phyloP scores from a whole-genome alignment of 225 moss, liverwort and hornwort species.

The Pseudisothecium myosuroides region DNA sequence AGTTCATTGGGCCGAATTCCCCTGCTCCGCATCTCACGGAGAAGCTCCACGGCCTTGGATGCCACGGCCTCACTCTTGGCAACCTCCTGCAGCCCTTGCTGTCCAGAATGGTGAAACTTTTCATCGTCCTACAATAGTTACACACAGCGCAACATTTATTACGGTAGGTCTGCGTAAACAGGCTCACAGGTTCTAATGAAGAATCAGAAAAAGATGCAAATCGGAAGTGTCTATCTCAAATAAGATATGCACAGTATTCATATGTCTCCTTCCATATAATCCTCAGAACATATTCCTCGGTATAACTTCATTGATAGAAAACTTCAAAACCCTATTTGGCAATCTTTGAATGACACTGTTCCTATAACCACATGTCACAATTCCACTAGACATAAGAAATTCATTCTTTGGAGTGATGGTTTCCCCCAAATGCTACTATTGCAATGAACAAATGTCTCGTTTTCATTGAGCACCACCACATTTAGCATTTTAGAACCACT shows the following conservation, averaged over 20 bases:
- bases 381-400: neutral
- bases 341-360: neutral
- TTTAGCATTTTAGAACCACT: neutral
- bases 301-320: neutral
- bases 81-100: conserved; percentile 14
- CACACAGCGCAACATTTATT: neutral
- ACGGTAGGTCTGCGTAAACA: neutral
- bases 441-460: neutral
- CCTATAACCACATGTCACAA: neutral
- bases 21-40: conserved; percentile 43
- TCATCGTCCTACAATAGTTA: conserved; percentile 17
- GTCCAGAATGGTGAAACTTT: conserved; percentile 12
- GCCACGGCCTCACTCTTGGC: conserved; percentile 23
- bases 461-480: neutral
- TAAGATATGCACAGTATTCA: neutral
- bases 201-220: neutral
- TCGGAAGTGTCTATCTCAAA: neutral
- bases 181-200: neutral
- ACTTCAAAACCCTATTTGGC: neutral
- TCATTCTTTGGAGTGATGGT: neutral
- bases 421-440: neutral
- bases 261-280: neutral
- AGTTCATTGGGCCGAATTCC: conserved; percentile 38
- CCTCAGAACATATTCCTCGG: neutral
- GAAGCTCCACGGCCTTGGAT: conserved; percentile 35